Base-by-base conservation (phyloP, 371 early-diverging fungal genomes). In the Mortierella sp. region DNA sequence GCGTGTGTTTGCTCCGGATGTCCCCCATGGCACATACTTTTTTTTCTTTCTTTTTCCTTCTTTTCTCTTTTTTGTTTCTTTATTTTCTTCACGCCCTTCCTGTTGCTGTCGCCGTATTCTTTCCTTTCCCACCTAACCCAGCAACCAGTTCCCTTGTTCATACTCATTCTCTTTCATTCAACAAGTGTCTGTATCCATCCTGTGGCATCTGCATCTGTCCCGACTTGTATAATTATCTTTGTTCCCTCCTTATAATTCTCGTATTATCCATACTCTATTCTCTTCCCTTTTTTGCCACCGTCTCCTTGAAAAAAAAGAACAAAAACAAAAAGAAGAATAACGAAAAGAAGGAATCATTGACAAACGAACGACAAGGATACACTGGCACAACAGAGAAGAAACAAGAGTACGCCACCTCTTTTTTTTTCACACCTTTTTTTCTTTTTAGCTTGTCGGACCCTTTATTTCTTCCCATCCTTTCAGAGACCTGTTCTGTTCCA, bases 161-260 rank as follows among this genome's bases (percentile, higher is more conserved):
- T 53, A 40, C 13, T 53, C 2, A 47, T 66, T 29, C 22, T 50
- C 19, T 39, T 39, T 22, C 5, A 47, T 47, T 47, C 47, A 16
- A 53, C 13, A 53, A 29, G 0, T 26, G 13, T n/a, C 7, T n/a
- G 50, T n/a, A n/a, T n/a, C n/a, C n/a, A n/a, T n/a, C n/a, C n/a
- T n/a, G n/a, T n/a, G n/a, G n/a, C n/a, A n/a, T 55, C 55, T 34
- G 55, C 31, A 55, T 55, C 55, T 34, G 34, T 55, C 55, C 55
- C 31, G 34, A 55, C 55, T 48, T n/a, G n/a, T n/a, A 13, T 48
- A 4, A 16, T 55, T 31, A 11, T 53, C 11, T 26, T 26, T 45
- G 45, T 45, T 53, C 10, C 52, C 52, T 22, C 52, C 11, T 52
- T 52, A 11, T 26, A 50, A 29, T 55, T 55, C 55, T 31, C 14